Evolutionary conservation across 768 basidiomycete species (phyloP), one percentile per base, ranked within the genome.

Genomic region (Mycena indigotica): DNA sequence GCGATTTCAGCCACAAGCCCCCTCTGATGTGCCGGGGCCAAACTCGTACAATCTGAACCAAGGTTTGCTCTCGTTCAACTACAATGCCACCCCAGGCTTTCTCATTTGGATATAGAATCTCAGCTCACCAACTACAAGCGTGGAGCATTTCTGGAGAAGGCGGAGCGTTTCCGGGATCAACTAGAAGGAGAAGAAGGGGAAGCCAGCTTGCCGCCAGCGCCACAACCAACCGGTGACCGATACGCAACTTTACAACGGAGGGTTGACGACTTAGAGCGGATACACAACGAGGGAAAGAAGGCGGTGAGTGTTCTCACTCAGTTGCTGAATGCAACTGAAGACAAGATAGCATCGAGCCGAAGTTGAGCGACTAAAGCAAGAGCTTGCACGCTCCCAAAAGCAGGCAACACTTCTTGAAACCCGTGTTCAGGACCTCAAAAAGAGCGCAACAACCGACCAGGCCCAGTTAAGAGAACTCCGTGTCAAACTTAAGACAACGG

Each of bases 271-370:
- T 68, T 89, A 5, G 85, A 89, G 71, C 72, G 70, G 53, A 69
- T 84, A n/a, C 86, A 87, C 65, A 70, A 76, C 35, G 86, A 89
- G 3, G 82, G 80, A 56, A 90, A 88, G 80, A 85, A 81, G 75
- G 56, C 75, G 48, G 89, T 89, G 67, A 62, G 84, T 71, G 10
- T 25, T 24, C 23, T 38, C 41, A 38, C 4, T 30, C 41, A 29
- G 15, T 46, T 19, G 32, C 16, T 44, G 24, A 44, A 26, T 35
- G 8, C n/a, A 44, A n/a, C 26, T 56, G 24, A 49, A 6, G 21
- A 8, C 28, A 28, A 10, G 23, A 23, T 57, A 91, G 90, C 84
- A 88, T 66, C 80, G 80, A 65, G 70, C 71, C 2, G 85, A 89
- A 58, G 60, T 83, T n/a, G 85, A 87, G 39, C 78, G 77, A 17